These are phyloP conservation scores for Rhododendron griersonianum DNA, from an alignment of 148 eudicot genomes.

Conservation along the genomic window DNA sequence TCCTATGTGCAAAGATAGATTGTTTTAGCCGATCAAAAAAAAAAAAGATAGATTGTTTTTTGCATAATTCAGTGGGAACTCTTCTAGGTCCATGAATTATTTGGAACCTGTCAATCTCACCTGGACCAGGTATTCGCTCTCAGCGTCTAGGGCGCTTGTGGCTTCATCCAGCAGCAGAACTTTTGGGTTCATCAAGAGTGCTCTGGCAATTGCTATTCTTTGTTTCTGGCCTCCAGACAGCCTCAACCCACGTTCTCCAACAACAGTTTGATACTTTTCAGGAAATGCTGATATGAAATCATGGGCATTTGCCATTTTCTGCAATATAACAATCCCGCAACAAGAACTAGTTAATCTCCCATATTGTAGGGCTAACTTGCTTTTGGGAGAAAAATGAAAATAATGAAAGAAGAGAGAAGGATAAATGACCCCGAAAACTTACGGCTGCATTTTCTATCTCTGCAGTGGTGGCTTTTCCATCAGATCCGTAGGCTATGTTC, in stretches of 20 bases:
- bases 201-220: conserved; percentile 24
- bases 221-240: conserved; percentile 12
- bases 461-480: conserved; percentile 56
- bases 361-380: not conserved
- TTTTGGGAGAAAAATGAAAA: not conserved
- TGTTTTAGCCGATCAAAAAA: not conserved
- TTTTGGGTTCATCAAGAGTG: conserved; percentile 29
- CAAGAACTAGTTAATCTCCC: not conserved
- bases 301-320: conserved; percentile 16
- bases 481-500: conserved; percentile 80
- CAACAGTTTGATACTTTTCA: conserved; percentile 5
- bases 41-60: not conserved
- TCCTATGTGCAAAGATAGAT: not conserved
- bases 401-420: not conserved
- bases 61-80: not conserved
- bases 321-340: not conserved
- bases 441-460: conserved; percentile 89
- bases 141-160: conserved; percentile 29
- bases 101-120: not conserved
- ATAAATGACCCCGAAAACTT: conserved; percentile 14
- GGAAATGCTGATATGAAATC: conserved; percentile 12
- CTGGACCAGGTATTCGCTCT: conserved; percentile 11
- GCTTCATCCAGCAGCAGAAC: conserved; percentile 28
- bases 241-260: conserved; percentile 14
- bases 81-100: not conserved